These are phyloP conservation scores for Cryphonectria parasitica DNA, from an alignment of 2,329 filamentous ascomycete genomes.

Conservation along the genomic window DNA sequence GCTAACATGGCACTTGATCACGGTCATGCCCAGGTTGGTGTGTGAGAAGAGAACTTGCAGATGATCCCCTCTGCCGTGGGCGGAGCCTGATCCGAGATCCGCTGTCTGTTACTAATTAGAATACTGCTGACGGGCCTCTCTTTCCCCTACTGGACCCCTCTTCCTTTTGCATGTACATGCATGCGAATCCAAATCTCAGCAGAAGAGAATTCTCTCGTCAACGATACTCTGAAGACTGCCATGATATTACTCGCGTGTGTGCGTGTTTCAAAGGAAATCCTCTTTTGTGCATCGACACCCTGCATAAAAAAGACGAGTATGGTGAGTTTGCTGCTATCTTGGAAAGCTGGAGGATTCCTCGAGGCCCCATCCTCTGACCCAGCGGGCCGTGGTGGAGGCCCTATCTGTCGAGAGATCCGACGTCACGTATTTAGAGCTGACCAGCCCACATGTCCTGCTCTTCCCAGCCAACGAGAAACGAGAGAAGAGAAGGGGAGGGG, in stretches of 20 bases:
- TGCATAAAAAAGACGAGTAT: background rate
- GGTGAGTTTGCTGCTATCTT: conserved; percentile 10
- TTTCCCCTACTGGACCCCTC: background rate
- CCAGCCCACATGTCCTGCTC: conserved; percentile 16
- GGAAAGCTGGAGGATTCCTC: background rate
- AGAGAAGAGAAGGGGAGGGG: background rate
- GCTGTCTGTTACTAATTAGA: background rate
- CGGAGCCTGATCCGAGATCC: conserved; percentile 6
- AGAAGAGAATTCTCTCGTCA: background rate
- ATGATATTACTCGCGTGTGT: background rate
- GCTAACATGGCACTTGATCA: conserved; percentile 3
- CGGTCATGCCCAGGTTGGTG: background rate
- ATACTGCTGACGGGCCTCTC: background rate
- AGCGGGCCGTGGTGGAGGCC: conserved; percentile 7
- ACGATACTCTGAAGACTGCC: background rate
- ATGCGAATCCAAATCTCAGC: background rate
- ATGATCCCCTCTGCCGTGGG: background rate
- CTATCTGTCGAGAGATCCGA: conserved; percentile 1
- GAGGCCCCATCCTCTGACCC: conserved; percentile 7
- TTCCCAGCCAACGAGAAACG: background rate
- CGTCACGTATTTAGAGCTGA: conserved; percentile 26
- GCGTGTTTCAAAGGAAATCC: background rate
- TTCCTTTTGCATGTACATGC: background rate
- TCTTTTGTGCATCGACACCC: background rate
- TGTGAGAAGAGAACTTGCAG: conserved; percentile 4